These are phyloP conservation scores for Hysterangium stoloniferum DNA, from an alignment of 768 basidiomycete genomes.

Conservation along the genomic window DNA sequence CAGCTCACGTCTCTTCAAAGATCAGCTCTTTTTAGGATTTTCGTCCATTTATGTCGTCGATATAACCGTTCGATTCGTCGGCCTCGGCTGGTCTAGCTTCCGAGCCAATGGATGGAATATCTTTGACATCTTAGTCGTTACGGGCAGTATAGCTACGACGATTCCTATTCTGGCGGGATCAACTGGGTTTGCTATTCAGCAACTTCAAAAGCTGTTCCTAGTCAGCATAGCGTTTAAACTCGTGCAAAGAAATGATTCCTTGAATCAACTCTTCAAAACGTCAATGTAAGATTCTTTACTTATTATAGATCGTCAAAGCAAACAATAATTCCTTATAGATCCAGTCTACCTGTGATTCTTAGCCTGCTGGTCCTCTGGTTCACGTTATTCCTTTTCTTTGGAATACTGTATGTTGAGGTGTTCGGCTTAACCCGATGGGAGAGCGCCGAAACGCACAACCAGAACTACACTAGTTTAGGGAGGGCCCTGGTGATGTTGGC, in stretches of 20 bases:
- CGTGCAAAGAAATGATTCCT: slow-evolving; percentile 75
- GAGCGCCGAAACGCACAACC: slow-evolving; percentile 53
- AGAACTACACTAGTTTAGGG: slow-evolving; percentile 76
- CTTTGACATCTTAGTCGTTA: slow-evolving; percentile 76
- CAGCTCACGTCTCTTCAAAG: slow-evolving; percentile 32
- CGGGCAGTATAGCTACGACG: slow-evolving; percentile 79
- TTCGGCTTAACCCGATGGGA: slow-evolving; percentile 89
- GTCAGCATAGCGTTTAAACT: slow-evolving; percentile 93
- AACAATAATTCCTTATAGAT: slow-evolving; percentile 39
- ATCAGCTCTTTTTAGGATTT: slow-evolving; percentile 67
- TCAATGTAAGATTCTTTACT: slow-evolving; percentile 55
- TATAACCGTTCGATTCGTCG: slow-evolving; percentile 67
- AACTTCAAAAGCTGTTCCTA: slow-evolving; percentile 85
- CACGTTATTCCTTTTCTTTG: slow-evolving; percentile 85
- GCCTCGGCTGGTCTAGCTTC: slow-evolving; percentile 80
- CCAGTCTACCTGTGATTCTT: slow-evolving; percentile 79
- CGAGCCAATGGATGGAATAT: slow-evolving; percentile 91
- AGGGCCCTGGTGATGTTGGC: slow-evolving; percentile 81
- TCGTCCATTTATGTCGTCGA: slow-evolving; percentile 71
- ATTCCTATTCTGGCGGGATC: slow-evolving; percentile 48
- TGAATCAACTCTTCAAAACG: slow-evolving; percentile 96
- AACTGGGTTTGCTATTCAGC: slow-evolving; percentile 44
- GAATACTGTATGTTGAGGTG: slow-evolving; percentile 80
- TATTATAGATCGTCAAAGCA: background rate
- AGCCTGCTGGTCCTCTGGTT: slow-evolving; percentile 85